phyloP scores from a whole-genome alignment of 2,329 filamentous ascomycete species.

The Clarireedia monteithiana region DNA sequence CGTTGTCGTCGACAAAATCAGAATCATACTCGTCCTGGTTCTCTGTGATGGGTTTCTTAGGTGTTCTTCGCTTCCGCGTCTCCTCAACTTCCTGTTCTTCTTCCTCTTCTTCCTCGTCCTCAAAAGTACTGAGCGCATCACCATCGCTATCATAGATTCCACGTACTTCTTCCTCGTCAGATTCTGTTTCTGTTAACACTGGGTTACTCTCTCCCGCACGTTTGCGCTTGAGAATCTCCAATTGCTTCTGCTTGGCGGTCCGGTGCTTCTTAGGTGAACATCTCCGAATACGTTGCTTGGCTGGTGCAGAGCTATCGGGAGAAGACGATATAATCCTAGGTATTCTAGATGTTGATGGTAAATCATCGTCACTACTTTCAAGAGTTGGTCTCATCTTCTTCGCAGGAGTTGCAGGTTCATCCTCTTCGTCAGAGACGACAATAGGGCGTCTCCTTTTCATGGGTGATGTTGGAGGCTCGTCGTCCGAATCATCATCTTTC shows the following conservation, averaged over 20 bases:
- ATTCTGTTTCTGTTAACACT: constrained; percentile 31
- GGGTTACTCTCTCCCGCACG: constrained; percentile 34
- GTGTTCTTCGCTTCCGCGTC: background rate
- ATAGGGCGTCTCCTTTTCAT: constrained; percentile 11
- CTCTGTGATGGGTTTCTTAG: constrained; percentile 5
- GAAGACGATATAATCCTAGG: constrained; percentile 6
- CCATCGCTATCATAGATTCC: constrained; percentile 13
- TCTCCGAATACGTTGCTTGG: constrained; percentile 4
- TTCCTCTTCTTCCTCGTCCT: constrained; percentile 34
- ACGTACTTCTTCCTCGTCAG: constrained; percentile 16
- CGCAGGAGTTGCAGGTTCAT: background rate
- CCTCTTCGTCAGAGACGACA: constrained; percentile 2
- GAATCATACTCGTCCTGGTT: constrained; percentile 27
- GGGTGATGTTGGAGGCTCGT: constrained; percentile 14
- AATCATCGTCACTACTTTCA: background rate
- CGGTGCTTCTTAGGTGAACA: constrained; percentile 23
- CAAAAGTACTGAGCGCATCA: constrained; percentile 40
- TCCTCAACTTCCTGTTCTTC: constrained; percentile 9
- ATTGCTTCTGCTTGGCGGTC: constrained; percentile 34
- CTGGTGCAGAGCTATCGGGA: constrained; percentile 14
- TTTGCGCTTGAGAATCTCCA: constrained; percentile 34
- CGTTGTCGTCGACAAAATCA: constrained; percentile 58
- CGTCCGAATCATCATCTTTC: constrained; percentile 10
- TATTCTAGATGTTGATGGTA: background rate
- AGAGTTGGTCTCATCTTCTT: background rate